Evolutionary conservation across 352 stramenopile species (phyloP).

Genomic region (Phytophthora idaei): DNA sequence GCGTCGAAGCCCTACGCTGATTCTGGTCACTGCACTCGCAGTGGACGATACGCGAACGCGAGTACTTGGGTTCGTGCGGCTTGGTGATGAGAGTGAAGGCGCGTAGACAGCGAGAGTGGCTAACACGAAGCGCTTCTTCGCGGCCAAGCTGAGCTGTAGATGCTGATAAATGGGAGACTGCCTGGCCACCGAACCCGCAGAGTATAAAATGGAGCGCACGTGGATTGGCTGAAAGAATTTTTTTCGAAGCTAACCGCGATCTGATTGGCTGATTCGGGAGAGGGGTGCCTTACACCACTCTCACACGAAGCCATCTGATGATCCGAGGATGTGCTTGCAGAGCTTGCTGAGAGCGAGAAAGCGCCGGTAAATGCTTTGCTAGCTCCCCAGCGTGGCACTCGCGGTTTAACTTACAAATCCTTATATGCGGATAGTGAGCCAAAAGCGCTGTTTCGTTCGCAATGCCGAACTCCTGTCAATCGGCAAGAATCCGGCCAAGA

Average conservation of each 20-base stretch:
- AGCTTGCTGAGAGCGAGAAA: conserved; percentile 9
- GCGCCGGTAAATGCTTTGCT: background rate
- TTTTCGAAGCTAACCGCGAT: background rate
- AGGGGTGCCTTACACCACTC: conserved; percentile 9
- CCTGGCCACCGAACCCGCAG: conserved; percentile 18
- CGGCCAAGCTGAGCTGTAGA: conserved; percentile 15
- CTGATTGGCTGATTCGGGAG: conserved; percentile 32
- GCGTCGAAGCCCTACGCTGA: conserved; percentile 3
- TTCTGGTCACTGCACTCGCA: conserved; percentile 9
- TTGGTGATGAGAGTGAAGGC: background rate
- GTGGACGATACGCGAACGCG: background rate
- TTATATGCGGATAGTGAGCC: conserved; percentile 18
- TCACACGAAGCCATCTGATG: conserved; percentile 24
- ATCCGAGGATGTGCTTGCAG: conserved; percentile 19
- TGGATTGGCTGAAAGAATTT: conserved; percentile 39
- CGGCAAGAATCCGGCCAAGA: background rate
- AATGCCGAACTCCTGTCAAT: conserved; percentile 6
- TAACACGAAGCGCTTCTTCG: conserved; percentile 22
- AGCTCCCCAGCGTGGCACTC: conserved; percentile 9
- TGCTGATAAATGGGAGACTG: conserved; percentile 36
- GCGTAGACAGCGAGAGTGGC: conserved; percentile 18
- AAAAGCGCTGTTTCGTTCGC: conserved; percentile 3
- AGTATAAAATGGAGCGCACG: conserved; percentile 3
- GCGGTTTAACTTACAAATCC: conserved; percentile 16
- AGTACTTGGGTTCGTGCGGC: background rate